These are phyloP conservation scores for Pistacia vera DNA, from an alignment of 345 rosid genomes.

Conservation along the genomic window DNA sequence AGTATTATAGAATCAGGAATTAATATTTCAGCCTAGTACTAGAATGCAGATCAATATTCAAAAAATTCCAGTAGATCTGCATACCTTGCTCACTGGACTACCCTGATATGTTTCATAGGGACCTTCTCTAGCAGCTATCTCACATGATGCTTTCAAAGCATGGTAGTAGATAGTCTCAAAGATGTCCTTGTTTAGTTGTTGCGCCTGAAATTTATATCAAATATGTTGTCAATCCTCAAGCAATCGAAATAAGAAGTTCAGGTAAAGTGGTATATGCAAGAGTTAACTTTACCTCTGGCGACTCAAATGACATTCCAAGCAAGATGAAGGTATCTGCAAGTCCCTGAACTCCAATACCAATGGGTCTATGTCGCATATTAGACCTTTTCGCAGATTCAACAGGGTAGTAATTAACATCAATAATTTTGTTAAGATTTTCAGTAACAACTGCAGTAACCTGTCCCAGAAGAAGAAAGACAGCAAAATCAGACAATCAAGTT, in stretches of 20 bases:
- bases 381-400: slow-evolving; percentile 88
- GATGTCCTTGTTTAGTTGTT: slow-evolving; percentile 82
- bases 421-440: slow-evolving; percentile 78
- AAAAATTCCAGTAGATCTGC: background rate
- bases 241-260: background rate
- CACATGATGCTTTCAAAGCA: slow-evolving; percentile 76
- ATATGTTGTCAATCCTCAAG: slow-evolving; percentile 20
- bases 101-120: slow-evolving; percentile 80
- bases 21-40: background rate
- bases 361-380: slow-evolving; percentile 81
- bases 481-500: background rate
- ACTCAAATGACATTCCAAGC: slow-evolving; percentile 92
- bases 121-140: slow-evolving; percentile 69
- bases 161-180: slow-evolving; percentile 92
- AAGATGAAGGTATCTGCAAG: slow-evolving; percentile 92
- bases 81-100: slow-evolving; percentile 95
- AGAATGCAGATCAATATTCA: background rate
- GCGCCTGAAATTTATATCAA: slow-evolving; percentile 56
- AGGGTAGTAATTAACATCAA: slow-evolving; percentile 89
- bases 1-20: background rate
- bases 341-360: slow-evolving; percentile 96
- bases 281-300: slow-evolving; percentile 63
- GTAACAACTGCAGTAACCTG: slow-evolving; percentile 76
- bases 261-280: background rate
- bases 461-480: background rate